These are phyloP conservation scores for Rhizophagus clarus DNA, from an alignment of 192 early-diverging fungal species.

Conservation along the genomic window DNA sequence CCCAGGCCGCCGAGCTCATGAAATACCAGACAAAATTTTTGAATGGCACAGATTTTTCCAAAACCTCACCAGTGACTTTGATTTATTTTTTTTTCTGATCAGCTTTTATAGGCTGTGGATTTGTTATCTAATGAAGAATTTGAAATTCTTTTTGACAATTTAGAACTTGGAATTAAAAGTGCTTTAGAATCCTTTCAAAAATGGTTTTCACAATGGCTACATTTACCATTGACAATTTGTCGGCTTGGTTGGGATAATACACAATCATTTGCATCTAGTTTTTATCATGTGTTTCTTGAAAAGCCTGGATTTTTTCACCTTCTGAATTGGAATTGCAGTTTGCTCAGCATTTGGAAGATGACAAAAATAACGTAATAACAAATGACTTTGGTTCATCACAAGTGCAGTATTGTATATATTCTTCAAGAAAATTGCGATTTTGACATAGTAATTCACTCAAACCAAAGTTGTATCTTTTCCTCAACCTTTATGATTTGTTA, in stretches of 20 bases:
- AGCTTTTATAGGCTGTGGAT: too few relatives aligned
- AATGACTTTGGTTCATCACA: slow-evolving; percentile 11
- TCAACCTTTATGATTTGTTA: background rate
- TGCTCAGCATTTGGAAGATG: background rate
- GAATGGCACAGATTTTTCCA: background rate
- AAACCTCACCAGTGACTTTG: background rate
- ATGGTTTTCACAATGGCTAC: background rate
- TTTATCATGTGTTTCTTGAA: background rate
- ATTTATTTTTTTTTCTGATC: background rate
- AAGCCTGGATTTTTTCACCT: background rate
- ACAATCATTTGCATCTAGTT: background rate
- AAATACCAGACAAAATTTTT: too few relatives aligned
- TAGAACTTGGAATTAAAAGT: background rate
- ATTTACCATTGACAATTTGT: background rate
- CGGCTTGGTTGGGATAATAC: background rate
- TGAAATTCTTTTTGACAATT: background rate
- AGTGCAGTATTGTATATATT: background rate
- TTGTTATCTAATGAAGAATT: too few relatives aligned
- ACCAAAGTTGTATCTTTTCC: background rate
- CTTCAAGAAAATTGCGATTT: background rate
- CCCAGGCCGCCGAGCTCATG: too few relatives aligned
- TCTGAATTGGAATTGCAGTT: background rate
- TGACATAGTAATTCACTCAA: background rate
- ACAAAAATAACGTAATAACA: background rate
- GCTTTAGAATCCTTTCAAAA: background rate